Evolutionary conservation across 2,329 filamentous ascomycete species (phyloP).

Genomic region (Pyrenophora graminea): DNA sequence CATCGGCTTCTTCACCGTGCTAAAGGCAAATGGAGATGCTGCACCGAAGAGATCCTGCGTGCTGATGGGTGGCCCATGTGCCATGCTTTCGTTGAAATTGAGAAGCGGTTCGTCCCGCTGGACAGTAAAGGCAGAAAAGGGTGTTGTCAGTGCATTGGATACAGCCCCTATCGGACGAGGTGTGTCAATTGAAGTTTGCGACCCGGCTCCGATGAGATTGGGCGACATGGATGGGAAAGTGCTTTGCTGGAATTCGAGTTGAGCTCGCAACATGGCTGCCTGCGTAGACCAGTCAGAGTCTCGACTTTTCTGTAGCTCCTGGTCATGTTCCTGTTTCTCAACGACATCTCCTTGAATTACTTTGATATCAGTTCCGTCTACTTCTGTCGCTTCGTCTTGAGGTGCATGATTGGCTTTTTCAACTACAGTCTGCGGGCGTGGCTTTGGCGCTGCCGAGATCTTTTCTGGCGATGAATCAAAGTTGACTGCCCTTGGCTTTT

Average conservation of each 20-base stretch:
- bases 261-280: conserved; percentile 41
- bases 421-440: background rate
- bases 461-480: conserved; percentile 32
- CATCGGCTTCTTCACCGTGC: conserved; percentile 48
- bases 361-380: background rate
- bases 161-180: conserved; percentile 16
- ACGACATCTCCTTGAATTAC: background rate
- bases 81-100: conserved; percentile 17
- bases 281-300: conserved; percentile 43
- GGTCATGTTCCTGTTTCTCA: background rate
- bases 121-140: conserved; percentile 35
- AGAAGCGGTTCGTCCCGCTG: conserved; percentile 23
- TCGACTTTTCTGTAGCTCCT: conserved; percentile 11
- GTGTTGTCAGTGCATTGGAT: conserved; percentile 34
- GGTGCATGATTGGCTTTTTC: background rate
- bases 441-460: background rate
- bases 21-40: conserved; percentile 48
- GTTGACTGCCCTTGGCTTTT: conserved; percentile 28
- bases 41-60: conserved; percentile 53
- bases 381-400: background rate
- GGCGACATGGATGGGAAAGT: conserved; percentile 23
- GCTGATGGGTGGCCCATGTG: conserved; percentile 34
- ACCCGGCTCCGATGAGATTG: conserved; percentile 21
- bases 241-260: conserved; percentile 40
- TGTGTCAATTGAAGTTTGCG: conserved; percentile 22